A percentile compares a stretch with the other conserved stretches of the same genome.
Evolutionary conservation across 441 rosid genomes (phyloP).

Genomic region (Eruca vesicaria): DNA sequence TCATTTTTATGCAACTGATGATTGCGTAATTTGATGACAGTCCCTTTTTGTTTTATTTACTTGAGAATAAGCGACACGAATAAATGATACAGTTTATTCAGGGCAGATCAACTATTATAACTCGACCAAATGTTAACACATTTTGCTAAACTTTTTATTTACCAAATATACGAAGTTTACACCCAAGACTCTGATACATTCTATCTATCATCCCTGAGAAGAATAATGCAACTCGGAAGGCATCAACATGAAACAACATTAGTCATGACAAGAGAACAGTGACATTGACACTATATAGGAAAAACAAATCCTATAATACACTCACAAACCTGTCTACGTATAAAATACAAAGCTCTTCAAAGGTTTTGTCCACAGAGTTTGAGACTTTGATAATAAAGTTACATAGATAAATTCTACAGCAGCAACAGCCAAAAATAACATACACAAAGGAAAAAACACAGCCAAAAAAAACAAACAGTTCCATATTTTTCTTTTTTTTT

Average conservation of each 20-base stretch:
- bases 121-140: neutral
- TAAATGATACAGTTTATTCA: too few relatives aligned
- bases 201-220: neutral
- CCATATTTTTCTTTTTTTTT: slow-evolving; percentile 5
- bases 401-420: slow-evolving; percentile 1
- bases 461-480: slow-evolving; percentile 24
- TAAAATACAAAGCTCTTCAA: too few relatives aligned
- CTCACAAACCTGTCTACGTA: neutral
- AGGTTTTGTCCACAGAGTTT: too few relatives aligned
- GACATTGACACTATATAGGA: neutral
- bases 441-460: slow-evolving; percentile 21
- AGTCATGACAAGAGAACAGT: neutral
- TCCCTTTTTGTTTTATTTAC: neutral
- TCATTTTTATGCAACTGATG: neutral
- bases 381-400: neutral
- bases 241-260: neutral
- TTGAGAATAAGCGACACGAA: neutral
- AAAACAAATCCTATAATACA: slow-evolving; percentile 25
- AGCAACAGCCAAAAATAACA: slow-evolving; percentile 13
- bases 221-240: neutral
- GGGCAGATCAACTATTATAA: neutral
- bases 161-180: neutral
- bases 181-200: neutral
- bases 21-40: neutral
- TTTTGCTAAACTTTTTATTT: neutral